Conservation (phyloP, 306 rosid species). For the Vigna trinervia region DNA sequence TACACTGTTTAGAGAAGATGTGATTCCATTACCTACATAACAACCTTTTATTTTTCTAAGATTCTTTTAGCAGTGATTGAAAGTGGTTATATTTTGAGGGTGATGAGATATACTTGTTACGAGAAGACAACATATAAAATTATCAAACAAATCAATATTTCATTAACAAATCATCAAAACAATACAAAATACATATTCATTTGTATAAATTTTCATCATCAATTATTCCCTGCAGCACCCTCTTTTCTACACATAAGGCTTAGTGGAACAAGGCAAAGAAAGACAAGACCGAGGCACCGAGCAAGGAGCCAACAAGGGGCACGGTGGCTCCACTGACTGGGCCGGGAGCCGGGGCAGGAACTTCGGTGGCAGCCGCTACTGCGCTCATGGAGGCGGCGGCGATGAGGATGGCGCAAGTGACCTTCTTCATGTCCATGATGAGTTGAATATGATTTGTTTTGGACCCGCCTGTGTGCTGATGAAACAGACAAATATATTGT, state of each 20-base stretch:
- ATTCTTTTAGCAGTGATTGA: conserved; percentile 1
- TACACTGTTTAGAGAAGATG: neutral
- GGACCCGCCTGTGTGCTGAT: conserved; percentile 37
- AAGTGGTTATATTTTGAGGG: neutral
- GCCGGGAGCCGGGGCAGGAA: conserved; percentile 50
- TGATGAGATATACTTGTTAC: neutral
- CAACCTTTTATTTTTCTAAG: neutral
- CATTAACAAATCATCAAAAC: conserved; percentile 21
- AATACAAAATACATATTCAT: neutral
- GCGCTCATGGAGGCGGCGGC: conserved; percentile 54
- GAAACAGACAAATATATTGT: conserved; percentile 14
- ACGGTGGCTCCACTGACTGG: conserved; percentile 53
- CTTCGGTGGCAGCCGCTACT: conserved; percentile 44
- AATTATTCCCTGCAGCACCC: neutral
- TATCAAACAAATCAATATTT: conserved; percentile 24
- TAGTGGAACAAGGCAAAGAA: conserved; percentile 65
- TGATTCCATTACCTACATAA: neutral
- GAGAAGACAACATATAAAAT: neutral
- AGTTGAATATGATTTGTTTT: conserved; percentile 3
- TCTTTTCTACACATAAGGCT: conserved; percentile 27
- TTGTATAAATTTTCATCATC: neutral
- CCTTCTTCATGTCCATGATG: conserved; percentile 57
- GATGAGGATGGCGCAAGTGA: conserved; percentile 49
- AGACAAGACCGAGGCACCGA: conserved; percentile 69
- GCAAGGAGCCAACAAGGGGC: conserved; percentile 64